phyloP scores from a whole-genome alignment of 1,284 basidiomycete genomes.

The Pholiota adiposa region DNA sequence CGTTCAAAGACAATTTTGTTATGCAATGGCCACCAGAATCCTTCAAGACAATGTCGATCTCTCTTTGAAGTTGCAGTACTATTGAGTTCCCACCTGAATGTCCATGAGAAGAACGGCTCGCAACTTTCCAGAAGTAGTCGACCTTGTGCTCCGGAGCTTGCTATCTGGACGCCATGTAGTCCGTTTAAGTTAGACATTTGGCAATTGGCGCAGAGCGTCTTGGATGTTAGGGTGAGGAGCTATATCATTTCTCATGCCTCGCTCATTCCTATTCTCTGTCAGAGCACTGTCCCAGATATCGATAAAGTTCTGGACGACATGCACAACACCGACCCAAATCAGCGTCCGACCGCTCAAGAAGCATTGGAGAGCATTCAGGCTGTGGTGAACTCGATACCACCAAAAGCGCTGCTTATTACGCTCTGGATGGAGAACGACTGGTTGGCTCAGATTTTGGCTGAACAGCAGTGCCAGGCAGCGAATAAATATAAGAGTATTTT shows the following conservation, averaged over 20 bases:
- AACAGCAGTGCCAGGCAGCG: no score
- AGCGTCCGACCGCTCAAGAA: slow-evolving; percentile 12
- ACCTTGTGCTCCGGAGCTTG: slow-evolving; percentile 24
- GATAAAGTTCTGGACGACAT: slow-evolving; percentile 19
- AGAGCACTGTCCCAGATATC: slow-evolving; percentile 20
- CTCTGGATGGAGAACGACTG: not conserved
- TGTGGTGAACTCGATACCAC: slow-evolving; percentile 16
- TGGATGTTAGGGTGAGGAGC: not conserved
- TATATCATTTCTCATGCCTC: slow-evolving; percentile 16
- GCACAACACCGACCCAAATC: not conserved
- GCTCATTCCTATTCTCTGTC: not conserved
- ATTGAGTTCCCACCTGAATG: slow-evolving; percentile 25
- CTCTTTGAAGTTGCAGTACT: slow-evolving; percentile 31
- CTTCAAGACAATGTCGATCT: slow-evolving; percentile 15
- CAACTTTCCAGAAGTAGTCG: slow-evolving; percentile 13
- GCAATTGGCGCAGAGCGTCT: slow-evolving; percentile 13
- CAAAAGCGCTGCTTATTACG: slow-evolving; percentile 7
- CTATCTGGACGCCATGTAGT: slow-evolving; percentile 24
- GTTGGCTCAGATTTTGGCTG: not conserved
- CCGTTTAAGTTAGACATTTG: slow-evolving; percentile 35
- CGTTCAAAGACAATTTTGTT: slow-evolving; percentile 31
- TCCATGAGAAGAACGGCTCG: slow-evolving; percentile 17
- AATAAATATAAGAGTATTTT: no score
- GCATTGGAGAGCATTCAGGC: slow-evolving; percentile 13
- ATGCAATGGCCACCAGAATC: slow-evolving; percentile 33